These are phyloP conservation scores for Amylostereum areolatum DNA, from an alignment of 1,284 basidiomycete species.

Conservation along the genomic window DNA sequence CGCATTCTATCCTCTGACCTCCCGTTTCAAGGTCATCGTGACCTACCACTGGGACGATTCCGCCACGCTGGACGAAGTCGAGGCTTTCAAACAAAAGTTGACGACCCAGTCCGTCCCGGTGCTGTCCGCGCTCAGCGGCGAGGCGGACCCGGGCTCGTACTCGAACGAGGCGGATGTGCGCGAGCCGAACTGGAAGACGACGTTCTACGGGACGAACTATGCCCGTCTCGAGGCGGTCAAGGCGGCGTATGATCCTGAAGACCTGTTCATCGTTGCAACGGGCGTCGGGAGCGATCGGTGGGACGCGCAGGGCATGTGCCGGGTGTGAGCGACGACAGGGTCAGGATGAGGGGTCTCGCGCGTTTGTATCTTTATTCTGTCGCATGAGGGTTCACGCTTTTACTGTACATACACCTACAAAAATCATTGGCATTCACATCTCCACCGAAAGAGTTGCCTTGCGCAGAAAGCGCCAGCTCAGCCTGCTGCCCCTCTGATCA, in stretches of 20 bases:
- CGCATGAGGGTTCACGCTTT: too few species aligned
- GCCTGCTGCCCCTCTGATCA: too few species aligned
- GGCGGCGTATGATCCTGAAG: constrained; percentile 22
- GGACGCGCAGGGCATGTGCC: constrained; percentile 21
- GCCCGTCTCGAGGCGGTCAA: constrained; percentile 21
- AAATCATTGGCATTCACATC: too few species aligned
- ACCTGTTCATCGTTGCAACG: constrained; percentile 24
- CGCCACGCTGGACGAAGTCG: constrained; percentile 7
- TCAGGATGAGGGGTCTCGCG: too few species aligned
- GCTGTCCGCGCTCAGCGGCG: constrained; percentile 17
- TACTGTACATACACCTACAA: too few species aligned
- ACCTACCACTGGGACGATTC: constrained; percentile 5
- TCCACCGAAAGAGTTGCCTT: too few species aligned
- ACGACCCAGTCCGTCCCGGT: constrained; percentile 11
- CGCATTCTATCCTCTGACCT: not conserved
- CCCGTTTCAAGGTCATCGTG: constrained; percentile 2
- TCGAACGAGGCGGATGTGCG: constrained; percentile 24
- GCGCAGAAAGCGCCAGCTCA: too few species aligned
- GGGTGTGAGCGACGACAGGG: not conserved
- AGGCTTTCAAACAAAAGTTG: constrained; percentile 10
- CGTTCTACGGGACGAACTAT: constrained; percentile 28
- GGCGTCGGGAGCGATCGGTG: constrained; percentile 25
- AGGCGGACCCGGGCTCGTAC: constrained; percentile 18
- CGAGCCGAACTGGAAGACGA: constrained; percentile 22
- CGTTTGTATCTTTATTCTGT: too few species aligned